Conservation (phyloP, 1,284 basidiomycete species). For the Lentinus polychrous region DNA sequence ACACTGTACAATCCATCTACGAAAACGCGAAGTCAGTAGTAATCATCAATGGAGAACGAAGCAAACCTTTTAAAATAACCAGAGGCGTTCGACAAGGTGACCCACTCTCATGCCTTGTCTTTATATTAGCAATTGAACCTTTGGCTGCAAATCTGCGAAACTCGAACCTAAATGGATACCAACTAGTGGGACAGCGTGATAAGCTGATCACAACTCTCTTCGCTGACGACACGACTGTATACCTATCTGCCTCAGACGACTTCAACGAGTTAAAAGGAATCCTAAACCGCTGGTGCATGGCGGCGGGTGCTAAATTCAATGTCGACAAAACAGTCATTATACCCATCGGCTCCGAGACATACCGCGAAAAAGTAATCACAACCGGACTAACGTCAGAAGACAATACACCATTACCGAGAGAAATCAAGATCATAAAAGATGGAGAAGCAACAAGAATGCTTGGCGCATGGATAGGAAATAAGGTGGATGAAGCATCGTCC, state of each 20-base stretch:
- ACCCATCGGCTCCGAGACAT: slow-evolving; percentile 20
- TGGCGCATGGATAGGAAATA: slow-evolving; percentile 24
- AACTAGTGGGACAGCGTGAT: slow-evolving; percentile 10
- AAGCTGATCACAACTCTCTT: slow-evolving; percentile 22
- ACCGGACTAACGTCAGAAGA: not conserved
- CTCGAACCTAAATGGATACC: slow-evolving; percentile 13
- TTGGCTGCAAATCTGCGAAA: slow-evolving; percentile 20
- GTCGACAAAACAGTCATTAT: slow-evolving; percentile 28
- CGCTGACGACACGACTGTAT: no score
- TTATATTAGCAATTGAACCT: no score
- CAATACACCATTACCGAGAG: not conserved
- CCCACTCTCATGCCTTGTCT: slow-evolving; percentile 25
- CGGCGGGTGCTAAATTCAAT: slow-evolving; percentile 29
- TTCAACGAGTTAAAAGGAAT: slow-evolving; percentile 13
- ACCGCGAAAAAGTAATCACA: slow-evolving; percentile 6
- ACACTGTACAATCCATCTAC: slow-evolving; percentile 18
- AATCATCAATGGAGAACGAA: slow-evolving; percentile 22
- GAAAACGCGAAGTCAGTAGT: slow-evolving; percentile 16
- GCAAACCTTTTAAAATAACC: slow-evolving; percentile 13
- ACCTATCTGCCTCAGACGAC: no score
- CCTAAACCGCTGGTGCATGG: slow-evolving; percentile 25
- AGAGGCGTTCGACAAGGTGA: slow-evolving; percentile 28
- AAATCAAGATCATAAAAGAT: slow-evolving; percentile 17
- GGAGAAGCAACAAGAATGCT: slow-evolving; percentile 19
- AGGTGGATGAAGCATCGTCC: not conserved